These are phyloP conservation scores for Entrophospora sp. DNA, from an alignment of 192 early-diverging fungal species.

Conservation along the genomic window DNA sequence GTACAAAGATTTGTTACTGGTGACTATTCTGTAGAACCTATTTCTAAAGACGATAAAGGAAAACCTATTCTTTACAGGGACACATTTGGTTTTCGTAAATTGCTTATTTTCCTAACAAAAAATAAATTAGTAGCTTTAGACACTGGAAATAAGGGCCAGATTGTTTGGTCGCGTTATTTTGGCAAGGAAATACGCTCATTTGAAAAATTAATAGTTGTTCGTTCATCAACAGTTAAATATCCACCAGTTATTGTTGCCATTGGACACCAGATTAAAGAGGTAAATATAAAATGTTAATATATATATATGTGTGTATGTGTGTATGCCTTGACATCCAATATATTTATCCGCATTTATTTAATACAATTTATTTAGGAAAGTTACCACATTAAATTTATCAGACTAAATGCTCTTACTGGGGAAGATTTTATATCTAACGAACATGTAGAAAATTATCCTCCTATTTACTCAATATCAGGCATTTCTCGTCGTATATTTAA, in stretches of 20 bases:
- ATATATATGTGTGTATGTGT: no score
- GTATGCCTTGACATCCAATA: no score
- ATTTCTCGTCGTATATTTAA: conserved; percentile 40
- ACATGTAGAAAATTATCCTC: conserved; percentile 23
- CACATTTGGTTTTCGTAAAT: conserved; percentile 77
- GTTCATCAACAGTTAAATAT: conserved; percentile 53
- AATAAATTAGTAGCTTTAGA: conserved; percentile 78
- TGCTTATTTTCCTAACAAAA: conserved; percentile 69
- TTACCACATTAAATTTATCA: conserved; percentile 29
- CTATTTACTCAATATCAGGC: conserved; percentile 29
- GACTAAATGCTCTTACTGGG: conserved; percentile 63
- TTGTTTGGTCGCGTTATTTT: conserved; percentile 66
- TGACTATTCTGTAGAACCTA: neutral
- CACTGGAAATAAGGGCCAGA: conserved; percentile 60
- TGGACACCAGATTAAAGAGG: conserved; percentile 31
- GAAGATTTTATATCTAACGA: conserved; percentile 33
- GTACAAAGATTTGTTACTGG: conserved; percentile 7
- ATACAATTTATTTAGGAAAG: conserved; percentile 16
- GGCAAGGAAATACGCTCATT: conserved; percentile 34
- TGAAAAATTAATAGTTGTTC: conserved; percentile 39
- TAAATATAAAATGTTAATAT: conserved; percentile 25
- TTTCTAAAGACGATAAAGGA: neutral
- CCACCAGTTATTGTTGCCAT: conserved; percentile 67
- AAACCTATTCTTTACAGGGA: conserved; percentile 43
- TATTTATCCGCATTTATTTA: no score